Evolutionary conservation across 441 rosid species (phyloP), one percentile per base, ranked within the genome.

Genomic region (Pelargonium australe): DNA sequence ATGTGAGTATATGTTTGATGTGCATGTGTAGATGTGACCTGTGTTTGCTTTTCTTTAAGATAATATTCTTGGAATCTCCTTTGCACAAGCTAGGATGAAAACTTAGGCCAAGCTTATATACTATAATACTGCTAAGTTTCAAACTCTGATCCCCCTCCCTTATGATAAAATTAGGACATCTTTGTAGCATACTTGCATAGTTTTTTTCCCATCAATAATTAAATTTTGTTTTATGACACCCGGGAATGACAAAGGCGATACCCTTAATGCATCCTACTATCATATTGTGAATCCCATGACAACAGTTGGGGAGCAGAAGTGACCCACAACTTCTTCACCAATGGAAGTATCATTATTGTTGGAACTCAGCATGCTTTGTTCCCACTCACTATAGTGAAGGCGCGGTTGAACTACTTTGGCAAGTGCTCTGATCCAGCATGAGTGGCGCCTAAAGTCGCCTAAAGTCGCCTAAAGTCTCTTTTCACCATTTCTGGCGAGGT

Each of bases 341-440:
- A 85, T 16, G 89, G 71, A 73, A 91, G 78, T 77, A 89, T 86
- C 20, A 79, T 94, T 45, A 89, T 94, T 1, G 78, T 85, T 0
- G 98, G 98, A 12, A 76, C 89, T 9, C 93, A 89, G 79, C 92
- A 94, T 57, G 75, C 83, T 0, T 73, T 80, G 74, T 94, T 89
- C 77, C 94, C 95, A 25, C 73, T 91, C 80, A 94, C 96, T 40
- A 63, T 76, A 0, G 76, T 94, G 81, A 94, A 94, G 83, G 88
- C 89, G 12, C 78, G 84, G 5, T 74, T 88, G 66, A 90, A 89
- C 86, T 91, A 92, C 64, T 63, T 68, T 4, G 99, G 99, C 53
- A 3, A 91, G 84, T 37, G 96, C 96, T 13, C 89, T 95, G 45
- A 67, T 95, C 70, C 98, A 95, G 85, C 99, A 95, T 19, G 88